Evolutionary conservation across 768 basidiomycete genomes (phyloP).

Genomic region (Termitomyces titanicus): DNA sequence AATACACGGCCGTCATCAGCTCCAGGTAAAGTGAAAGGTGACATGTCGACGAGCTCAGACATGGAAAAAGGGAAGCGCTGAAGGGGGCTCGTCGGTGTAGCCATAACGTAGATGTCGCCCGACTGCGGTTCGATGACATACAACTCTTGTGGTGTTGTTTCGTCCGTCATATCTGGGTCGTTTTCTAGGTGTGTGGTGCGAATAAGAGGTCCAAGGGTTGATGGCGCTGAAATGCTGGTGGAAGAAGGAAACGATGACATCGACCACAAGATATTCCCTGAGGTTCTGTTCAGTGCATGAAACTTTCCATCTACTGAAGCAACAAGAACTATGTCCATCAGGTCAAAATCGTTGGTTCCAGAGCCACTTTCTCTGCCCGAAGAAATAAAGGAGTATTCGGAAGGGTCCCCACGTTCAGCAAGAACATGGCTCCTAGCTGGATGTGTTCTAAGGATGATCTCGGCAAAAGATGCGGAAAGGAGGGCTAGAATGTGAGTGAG

Average conservation of each 20-base stretch:
- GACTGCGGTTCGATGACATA: constrained; percentile 96
- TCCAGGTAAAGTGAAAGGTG: constrained; percentile 70
- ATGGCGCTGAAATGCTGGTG: constrained; percentile 36
- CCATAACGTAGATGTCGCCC: constrained; percentile 88
- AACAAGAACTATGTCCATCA: constrained; percentile 83
- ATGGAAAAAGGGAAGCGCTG: constrained; percentile 91
- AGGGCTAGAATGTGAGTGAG: constrained; percentile 24
- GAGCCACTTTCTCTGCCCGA: constrained; percentile 11
- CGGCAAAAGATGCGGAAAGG: constrained; percentile 25
- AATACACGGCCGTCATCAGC: constrained; percentile 72
- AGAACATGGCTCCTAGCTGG: constrained; percentile 21
- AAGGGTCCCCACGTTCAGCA: constrained; percentile 19
- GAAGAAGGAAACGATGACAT: constrained; percentile 61
- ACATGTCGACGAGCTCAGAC: constrained; percentile 88
- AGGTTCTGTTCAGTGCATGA: constrained; percentile 87
- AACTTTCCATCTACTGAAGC: constrained; percentile 94
- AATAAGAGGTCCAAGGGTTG: constrained; percentile 69
- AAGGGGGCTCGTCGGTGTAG: constrained; percentile 62
- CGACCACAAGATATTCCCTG: constrained; percentile 84
- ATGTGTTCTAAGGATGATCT: constrained; percentile 23
- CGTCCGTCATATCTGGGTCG: constrained; percentile 54
- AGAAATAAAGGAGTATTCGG: constrained; percentile 18
- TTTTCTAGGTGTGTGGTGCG: constrained; percentile 61
- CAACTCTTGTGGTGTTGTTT: constrained; percentile 56
- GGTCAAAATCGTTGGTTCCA: constrained; percentile 45